A percentile compares a stretch with the other conserved stretches of the same genome.
Evolutionary conservation across 148 eudicot species (phyloP).

Genomic region (Chenopodium formosanum): DNA sequence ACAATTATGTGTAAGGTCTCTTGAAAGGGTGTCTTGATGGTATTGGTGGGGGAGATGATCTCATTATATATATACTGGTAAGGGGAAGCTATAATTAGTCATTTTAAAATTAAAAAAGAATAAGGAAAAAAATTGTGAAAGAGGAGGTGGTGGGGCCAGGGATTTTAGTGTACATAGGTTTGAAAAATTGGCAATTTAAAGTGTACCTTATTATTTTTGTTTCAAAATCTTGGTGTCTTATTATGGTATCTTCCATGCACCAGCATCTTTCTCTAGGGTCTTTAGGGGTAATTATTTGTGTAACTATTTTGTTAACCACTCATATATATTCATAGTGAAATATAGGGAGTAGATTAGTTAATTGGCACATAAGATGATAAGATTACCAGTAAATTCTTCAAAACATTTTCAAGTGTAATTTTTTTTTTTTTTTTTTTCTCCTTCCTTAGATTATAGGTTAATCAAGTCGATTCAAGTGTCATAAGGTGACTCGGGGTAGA

Average conservation of each 20-base stretch:
- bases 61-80: slow-evolving; percentile 24
- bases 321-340: too few relatives aligned
- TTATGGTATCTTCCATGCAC: slow-evolving; percentile 2
- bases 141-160: neutral
- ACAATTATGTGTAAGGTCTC: slow-evolving; percentile 1
- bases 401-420: too few relatives aligned
- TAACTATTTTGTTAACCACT: too few relatives aligned
- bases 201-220: slow-evolving; percentile 2
- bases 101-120: neutral
- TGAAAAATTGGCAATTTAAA: slow-evolving; percentile 4
- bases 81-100: slow-evolving; percentile 5
- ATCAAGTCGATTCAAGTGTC: too few relatives aligned
- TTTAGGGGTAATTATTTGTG: too few relatives aligned
- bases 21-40: slow-evolving; percentile 20
- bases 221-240: neutral
- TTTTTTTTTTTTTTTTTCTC: too few relatives aligned
- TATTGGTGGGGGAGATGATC: slow-evolving; percentile 27
- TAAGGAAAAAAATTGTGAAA: neutral
- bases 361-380: too few relatives aligned
- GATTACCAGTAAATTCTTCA: too few relatives aligned
- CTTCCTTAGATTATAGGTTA: too few relatives aligned
- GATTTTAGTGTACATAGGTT: slow-evolving; percentile 14
- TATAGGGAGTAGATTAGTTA: too few relatives aligned
- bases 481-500: too few relatives aligned
- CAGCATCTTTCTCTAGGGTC: too few relatives aligned